A percentile compares a stretch with the other conserved stretches of the same genome.
These are phyloP conservation scores for Ophiosphaerella herpotricha DNA, from an alignment of 2,329 filamentous ascomycete genomes.

Conservation along the genomic window DNA sequence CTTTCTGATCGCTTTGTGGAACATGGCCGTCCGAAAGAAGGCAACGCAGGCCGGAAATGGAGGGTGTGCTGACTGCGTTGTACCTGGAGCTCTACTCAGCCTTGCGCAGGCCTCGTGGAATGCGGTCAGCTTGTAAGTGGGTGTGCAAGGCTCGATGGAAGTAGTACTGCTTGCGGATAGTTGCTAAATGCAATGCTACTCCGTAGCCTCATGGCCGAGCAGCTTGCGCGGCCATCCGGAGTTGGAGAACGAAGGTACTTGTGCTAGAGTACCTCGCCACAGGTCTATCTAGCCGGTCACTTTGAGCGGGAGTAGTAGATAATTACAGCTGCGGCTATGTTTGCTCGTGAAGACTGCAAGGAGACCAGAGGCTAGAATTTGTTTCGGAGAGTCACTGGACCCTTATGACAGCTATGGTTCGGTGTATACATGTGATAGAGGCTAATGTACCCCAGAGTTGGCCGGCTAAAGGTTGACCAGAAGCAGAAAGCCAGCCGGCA, in stretches of 20 bases:
- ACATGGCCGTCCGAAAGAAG: too few species aligned
- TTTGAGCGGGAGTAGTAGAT: slow-evolving; percentile 1
- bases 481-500: slow-evolving; percentile 8
- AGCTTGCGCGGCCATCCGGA: background rate
- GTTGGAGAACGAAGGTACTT: slow-evolving; percentile 1
- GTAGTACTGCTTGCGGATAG: background rate
- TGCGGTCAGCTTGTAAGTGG: slow-evolving; percentile 9
- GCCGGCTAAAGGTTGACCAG: slow-evolving; percentile 26
- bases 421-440: slow-evolving; percentile 22
- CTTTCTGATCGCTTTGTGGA: background rate
- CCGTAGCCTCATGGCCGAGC: slow-evolving; percentile 1
- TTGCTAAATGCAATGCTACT: background rate
- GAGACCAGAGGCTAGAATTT: slow-evolving; percentile 33
- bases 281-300: slow-evolving; percentile 4
- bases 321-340: slow-evolving; percentile 1
- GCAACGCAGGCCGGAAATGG: slow-evolving; percentile 8
- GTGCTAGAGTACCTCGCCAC: slow-evolving; percentile 3
- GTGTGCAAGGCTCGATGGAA: background rate
- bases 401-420: slow-evolving; percentile 25
- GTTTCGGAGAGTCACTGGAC: slow-evolving; percentile 31
- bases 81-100: slow-evolving; percentile 34
- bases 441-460: slow-evolving; percentile 43
- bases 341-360: slow-evolving; percentile 7
- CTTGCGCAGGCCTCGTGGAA: slow-evolving; percentile 20
- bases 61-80: slow-evolving; percentile 39